These are phyloP conservation scores for Volvox africanus DNA, from an alignment of 139 green algal species.

Conservation along the genomic window DNA sequence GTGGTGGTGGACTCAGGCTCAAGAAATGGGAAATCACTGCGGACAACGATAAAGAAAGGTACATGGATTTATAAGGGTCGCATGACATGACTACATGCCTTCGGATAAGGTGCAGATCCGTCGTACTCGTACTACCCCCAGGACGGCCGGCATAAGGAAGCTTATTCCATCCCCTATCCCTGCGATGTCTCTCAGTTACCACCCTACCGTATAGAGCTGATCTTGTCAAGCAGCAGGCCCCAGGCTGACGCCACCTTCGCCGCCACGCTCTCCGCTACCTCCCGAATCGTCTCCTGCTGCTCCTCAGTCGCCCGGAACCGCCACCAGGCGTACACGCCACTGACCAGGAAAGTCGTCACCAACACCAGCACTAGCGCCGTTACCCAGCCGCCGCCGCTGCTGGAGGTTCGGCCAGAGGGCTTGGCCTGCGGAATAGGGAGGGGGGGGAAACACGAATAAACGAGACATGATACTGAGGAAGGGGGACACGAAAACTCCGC, in stretches of 20 bases:
- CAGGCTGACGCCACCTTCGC: constrained; percentile 11
- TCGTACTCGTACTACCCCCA: too few relatives aligned
- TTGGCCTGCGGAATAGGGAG: background rate
- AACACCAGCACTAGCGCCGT: constrained; percentile 53
- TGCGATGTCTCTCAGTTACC: too few relatives aligned
- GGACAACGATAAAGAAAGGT: too few relatives aligned
- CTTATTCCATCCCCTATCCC: too few relatives aligned
- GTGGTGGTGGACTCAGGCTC: background rate
- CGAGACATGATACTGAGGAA: too few relatives aligned
- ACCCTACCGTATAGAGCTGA: background rate
- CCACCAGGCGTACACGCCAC: constrained; percentile 60
- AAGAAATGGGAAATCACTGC: too few relatives aligned
- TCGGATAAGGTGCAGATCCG: too few relatives aligned
- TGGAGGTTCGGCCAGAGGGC: background rate
- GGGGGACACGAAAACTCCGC: too few relatives aligned
- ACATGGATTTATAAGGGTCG: too few relatives aligned
- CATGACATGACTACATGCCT: too few relatives aligned
- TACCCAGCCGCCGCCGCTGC: constrained; percentile 19
- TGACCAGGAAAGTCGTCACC: constrained; percentile 41
- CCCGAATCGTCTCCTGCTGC: constrained; percentile 49
- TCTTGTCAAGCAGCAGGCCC: constrained; percentile 12
- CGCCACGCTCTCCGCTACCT: background rate
- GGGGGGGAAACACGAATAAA: background rate
- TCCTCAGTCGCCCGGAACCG: constrained; percentile 60
- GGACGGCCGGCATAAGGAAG: too few relatives aligned